Evolutionary conservation across 2,329 filamentous ascomycete genomes (phyloP), one percentile per base, ranked within the genome.

Genomic region (Leptodontidium sp.): DNA sequence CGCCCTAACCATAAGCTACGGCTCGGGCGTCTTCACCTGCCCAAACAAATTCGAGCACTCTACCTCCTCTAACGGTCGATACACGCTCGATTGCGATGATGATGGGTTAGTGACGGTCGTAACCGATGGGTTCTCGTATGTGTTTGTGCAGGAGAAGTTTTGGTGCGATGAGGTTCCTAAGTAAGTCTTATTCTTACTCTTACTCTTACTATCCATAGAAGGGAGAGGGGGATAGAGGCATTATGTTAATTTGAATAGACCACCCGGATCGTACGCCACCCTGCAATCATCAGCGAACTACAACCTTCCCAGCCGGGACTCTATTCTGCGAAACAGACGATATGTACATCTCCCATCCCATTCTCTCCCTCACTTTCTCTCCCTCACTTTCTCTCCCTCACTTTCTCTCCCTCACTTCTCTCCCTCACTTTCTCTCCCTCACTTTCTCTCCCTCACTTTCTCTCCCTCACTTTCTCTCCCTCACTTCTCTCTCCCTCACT

Each of bases 241-340:
- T 21, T 14, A 29, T 26, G 49, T 21, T 52, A n/a, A 52, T 26
- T 21, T 26, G 17, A 38, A 43, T 43, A 65, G 62, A 47, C 52
- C 50, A 15, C 12, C 26, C 1, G 43, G 29, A 15, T 47, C 38
- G 7, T 43, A 50, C 7, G 40, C 38, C 8, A 58, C 62, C 0
- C 40, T 66, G 1, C 40, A 47, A 52, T 47, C 64, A n/a, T 66
- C 49, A 29, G 47, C 53, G 26, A 66, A 66, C 21, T 61, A 59
- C 14, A 66, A 66, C 64, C 8, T 38, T 38, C 17, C 57, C 57
- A 7, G 45, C 45, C 6, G 55, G 21, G 9, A 52, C 40, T 11
- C 55, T 66, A 2, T 66, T 66, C 32, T 66, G 64, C 43, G 40
- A 66, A 35, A 66, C 38, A 38, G 64, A 66, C 32, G 64, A 66